These are phyloP conservation scores for Dactylis glomerata DNA, from an alignment of 176 grass and related monocot species.

Conservation along the genomic window DNA sequence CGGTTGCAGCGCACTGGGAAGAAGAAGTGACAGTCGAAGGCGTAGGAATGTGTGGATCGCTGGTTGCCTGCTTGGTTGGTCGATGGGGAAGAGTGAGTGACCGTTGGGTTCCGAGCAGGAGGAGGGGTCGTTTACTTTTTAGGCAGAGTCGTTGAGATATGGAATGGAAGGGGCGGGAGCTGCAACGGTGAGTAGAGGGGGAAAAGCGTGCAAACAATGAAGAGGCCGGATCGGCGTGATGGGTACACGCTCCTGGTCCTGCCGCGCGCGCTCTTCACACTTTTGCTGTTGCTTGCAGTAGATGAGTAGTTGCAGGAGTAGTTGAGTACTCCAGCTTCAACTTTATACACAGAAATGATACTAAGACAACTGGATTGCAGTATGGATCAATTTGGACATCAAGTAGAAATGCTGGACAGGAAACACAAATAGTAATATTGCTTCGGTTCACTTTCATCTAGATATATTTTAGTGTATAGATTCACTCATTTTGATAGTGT, in stretches of 20 bases:
- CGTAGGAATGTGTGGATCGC: not conserved
- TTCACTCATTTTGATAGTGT: too few relatives aligned
- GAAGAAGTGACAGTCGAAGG: not conserved
- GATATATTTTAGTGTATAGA: too few relatives aligned
- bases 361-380: too few relatives aligned
- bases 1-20: not conserved
- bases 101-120: slow-evolving; percentile 37
- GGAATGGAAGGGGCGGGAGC: not conserved
- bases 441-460: too few relatives aligned
- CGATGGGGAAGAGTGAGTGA: slow-evolving; percentile 41
- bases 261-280: not conserved
- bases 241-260: not conserved
- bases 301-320: not conserved
- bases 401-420: too few relatives aligned
- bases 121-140: not conserved
- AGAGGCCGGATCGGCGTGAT: slow-evolving; percentile 28
- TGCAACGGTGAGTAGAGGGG: slow-evolving; percentile 17
- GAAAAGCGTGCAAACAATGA: slow-evolving; percentile 24
- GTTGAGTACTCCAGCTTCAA: not conserved
- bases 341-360: not conserved
- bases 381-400: too few relatives aligned
- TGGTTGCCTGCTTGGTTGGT: not conserved
- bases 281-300: not conserved
- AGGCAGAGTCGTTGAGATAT: not conserved
- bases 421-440: too few relatives aligned